Evolutionary conservation across 1,284 basidiomycete species (phyloP).

Genomic region (Ustilago hordei): DNA sequence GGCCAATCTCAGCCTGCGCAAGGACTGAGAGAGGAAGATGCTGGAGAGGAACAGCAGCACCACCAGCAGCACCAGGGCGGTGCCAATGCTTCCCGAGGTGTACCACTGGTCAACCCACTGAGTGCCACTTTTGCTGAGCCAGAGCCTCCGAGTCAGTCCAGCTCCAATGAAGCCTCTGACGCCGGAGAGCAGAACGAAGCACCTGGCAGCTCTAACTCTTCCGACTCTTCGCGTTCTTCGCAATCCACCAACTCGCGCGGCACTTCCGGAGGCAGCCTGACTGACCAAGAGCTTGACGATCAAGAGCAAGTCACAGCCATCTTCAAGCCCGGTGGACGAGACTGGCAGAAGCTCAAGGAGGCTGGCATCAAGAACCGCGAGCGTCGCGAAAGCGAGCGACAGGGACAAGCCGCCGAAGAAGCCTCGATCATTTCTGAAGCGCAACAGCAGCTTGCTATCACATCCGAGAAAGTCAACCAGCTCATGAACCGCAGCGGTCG

Average conservation of each 20-base stretch:
- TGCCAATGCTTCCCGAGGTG: conserved; percentile 1
- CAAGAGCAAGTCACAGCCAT: conserved; percentile 62
- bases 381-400: conserved; percentile 45
- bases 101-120: conserved; percentile 32
- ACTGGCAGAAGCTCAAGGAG: conserved; percentile 62
- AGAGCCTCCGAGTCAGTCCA: conserved; percentile 5
- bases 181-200: conserved; percentile 34
- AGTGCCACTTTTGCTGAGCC: conserved; percentile 47
- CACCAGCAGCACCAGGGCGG: conserved; percentile 9
- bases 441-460: conserved; percentile 51
- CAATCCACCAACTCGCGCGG: conserved; percentile 34
- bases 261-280: conserved; percentile 35
- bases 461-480: conserved; percentile 57
- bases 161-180: conserved; percentile 8
- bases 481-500: conserved; percentile 51
- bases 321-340: conserved; percentile 54
- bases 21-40: conserved; percentile 16
- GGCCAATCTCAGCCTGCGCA: conserved; percentile 4
- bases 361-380: conserved; percentile 53
- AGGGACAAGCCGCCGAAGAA: conserved; percentile 22
- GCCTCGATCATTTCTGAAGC: conserved; percentile 46
- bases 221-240: conserved; percentile 44
- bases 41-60: conserved; percentile 8
- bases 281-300: conserved; percentile 45
- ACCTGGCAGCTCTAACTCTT: conserved; percentile 37